phyloP scores from a whole-genome alignment of 768 basidiomycete genomes.

The Hygrophoropsis aurantiaca region DNA sequence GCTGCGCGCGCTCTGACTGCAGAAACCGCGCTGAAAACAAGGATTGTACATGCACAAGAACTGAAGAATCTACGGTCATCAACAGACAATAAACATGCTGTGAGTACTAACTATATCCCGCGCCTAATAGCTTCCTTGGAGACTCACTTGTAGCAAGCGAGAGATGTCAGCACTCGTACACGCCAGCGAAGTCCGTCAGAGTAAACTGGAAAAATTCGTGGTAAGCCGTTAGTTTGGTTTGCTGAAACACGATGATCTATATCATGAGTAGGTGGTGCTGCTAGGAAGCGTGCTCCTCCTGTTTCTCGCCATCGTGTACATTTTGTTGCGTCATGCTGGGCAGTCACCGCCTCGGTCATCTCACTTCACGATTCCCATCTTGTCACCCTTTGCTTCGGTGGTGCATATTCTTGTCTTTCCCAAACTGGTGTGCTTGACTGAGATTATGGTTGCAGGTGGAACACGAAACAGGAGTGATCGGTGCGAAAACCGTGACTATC shows the following conservation, averaged over 20 bases:
- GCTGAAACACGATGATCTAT: slow-evolving; percentile 9
- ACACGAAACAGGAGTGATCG: slow-evolving; percentile 65
- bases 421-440: background rate
- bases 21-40: slow-evolving; percentile 56
- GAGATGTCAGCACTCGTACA: slow-evolving; percentile 39
- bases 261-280: slow-evolving; percentile 9
- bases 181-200: slow-evolving; percentile 48
- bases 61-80: slow-evolving; percentile 38
- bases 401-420: slow-evolving; percentile 33
- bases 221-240: slow-evolving; percentile 35
- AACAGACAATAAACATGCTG: slow-evolving; percentile 49
- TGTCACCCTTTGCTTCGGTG: slow-evolving; percentile 79
- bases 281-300: slow-evolving; percentile 21
- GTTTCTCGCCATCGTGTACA: slow-evolving; percentile 12
- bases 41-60: slow-evolving; percentile 49
- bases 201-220: slow-evolving; percentile 49
- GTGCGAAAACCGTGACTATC: slow-evolving; percentile 44
- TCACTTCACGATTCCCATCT: slow-evolving; percentile 76
- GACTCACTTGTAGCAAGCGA: slow-evolving; percentile 29
- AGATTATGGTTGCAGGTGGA: slow-evolving; percentile 51
- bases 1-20: slow-evolving; percentile 63
- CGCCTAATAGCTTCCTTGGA: background rate
- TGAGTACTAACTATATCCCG: slow-evolving; percentile 30
- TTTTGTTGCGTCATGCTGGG: background rate
- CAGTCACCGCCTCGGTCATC: slow-evolving; percentile 32